These are phyloP conservation scores for Castanospermum australe DNA, from an alignment of 306 rosid genomes.

Conservation along the genomic window DNA sequence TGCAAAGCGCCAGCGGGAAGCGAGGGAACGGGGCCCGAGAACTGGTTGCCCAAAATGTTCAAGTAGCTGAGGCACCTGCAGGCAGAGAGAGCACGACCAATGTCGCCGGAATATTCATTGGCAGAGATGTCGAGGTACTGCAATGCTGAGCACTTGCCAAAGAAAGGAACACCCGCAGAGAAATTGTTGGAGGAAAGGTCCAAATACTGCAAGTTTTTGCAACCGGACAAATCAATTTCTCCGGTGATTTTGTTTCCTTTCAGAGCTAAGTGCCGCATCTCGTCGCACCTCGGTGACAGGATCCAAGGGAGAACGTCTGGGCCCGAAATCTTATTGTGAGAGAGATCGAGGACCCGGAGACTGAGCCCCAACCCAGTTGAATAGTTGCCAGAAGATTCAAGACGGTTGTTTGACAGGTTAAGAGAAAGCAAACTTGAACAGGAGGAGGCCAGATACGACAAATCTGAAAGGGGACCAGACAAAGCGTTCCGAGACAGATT, in stretches of 20 bases:
- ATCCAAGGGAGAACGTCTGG: constrained; percentile 54
- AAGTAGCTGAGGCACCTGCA: constrained; percentile 51
- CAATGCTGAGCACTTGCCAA: constrained; percentile 63
- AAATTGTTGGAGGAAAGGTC: constrained; percentile 81
- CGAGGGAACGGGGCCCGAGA: constrained; percentile 57
- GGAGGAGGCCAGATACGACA: constrained; percentile 36
- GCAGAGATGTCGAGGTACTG: constrained; percentile 70
- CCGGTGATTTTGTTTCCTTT: constrained; percentile 71
- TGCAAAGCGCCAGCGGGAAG: constrained; percentile 47
- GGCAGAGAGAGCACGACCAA: constrained; percentile 35
- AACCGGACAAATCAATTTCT: constrained; percentile 41
- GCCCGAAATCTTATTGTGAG: constrained; percentile 63
- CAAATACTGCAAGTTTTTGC: constrained; percentile 39
- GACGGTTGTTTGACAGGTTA: constrained; percentile 58
- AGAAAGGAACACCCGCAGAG: constrained; percentile 47
- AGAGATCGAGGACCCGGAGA: constrained; percentile 59
- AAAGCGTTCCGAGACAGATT: constrained; percentile 75
- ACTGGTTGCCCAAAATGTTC: constrained; percentile 65
- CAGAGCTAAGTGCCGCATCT: constrained; percentile 40
- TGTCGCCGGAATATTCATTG: constrained; percentile 68
- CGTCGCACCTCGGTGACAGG: constrained; percentile 40
- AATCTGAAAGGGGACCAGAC: constrained; percentile 48
- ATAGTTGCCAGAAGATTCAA: constrained; percentile 36
- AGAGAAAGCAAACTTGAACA: constrained; percentile 62
- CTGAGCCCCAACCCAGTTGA: constrained; percentile 25